Base-by-base conservation (phyloP, 345 rosid species). In the Eucalyptus pumila region DNA sequence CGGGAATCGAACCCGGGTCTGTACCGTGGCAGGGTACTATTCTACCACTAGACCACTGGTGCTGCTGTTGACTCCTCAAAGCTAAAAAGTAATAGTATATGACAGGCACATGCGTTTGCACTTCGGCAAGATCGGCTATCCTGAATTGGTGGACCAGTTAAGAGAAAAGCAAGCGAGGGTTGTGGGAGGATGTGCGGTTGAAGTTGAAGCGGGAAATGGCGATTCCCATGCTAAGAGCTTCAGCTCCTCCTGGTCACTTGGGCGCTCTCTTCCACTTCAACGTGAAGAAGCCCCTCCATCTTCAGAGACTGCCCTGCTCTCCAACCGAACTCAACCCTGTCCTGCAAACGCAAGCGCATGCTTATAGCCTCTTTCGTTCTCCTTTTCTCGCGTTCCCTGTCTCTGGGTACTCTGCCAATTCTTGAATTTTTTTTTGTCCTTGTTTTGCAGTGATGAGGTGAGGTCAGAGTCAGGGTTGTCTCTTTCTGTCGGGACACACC, bases 41-140 rank as follows among this genome's bases (percentile, higher is more conserved):
- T 95, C 95, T 96, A 96, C 94, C 95, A 94, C 95, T 94, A 95
- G 96, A 94, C 96, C 95, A 94, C 95, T 94, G 96, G 97, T 94
- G 97, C 95, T 3, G 9, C 21, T 5, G 26, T 3, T 37, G 83
- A 37, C 8, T 7, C 0, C 2, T 10, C 2, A 10, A 3, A 3
- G 4, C 13, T 16, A 5, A 37, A 34, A 10, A 0, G 0, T 1
- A 4, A 2, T 17, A 2, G 0, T 69, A 69, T 34, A 17, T 0
- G 0, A 0, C 3, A 23, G 13, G 6, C 1, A 30, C 21, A 16
- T 15, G 11, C 8, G 24, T 37, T 10, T 37, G 83, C 45, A 1
- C 4, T 19, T 37, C 4, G 0, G 14, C 44, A 10, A 7, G 13
- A 9, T 72, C 26, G 13, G 44, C 83, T 76, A 76, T 76, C 83